Percentiles rank a stretch among this genome's conserved stretches.
phyloP scores from a whole-genome alignment of 1,284 basidiomycete genomes.

The Puccinia coronata region DNA sequence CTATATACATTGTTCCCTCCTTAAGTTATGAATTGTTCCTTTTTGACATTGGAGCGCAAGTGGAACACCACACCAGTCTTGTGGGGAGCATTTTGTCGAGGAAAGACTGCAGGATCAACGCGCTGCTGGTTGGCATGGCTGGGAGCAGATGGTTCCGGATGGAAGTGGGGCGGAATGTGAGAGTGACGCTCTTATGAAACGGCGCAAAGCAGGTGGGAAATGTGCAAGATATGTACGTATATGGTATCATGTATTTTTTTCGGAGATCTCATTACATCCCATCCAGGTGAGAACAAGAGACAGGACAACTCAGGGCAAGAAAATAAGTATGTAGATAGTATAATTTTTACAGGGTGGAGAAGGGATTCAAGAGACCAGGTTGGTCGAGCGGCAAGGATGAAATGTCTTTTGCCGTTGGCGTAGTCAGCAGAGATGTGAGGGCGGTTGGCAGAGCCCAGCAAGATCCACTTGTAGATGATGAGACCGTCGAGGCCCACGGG shows the following conservation, averaged over 20 bases:
- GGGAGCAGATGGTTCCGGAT: background rate
- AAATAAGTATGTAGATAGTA: background rate
- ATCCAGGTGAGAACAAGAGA: background rate
- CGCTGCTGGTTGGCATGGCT: background rate
- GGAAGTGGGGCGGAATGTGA: background rate
- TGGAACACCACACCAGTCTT: too few relatives aligned
- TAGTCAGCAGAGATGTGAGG: constrained; percentile 83
- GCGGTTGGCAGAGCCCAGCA: constrained; percentile 70
- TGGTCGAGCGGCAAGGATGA: constrained; percentile 30
- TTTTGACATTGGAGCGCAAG: too few relatives aligned
- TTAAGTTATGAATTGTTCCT: too few relatives aligned
- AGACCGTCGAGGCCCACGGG: constrained; percentile 94
- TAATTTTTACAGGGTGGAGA: background rate
- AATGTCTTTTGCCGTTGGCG: constrained; percentile 69
- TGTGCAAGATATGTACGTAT: too few relatives aligned
- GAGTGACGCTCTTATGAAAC: too few relatives aligned
- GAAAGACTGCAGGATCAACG: background rate
- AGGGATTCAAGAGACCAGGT: constrained; percentile 12
- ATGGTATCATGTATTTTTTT: background rate
- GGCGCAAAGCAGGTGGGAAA: too few relatives aligned
- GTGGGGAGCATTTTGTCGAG: background rate
- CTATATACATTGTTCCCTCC: too few relatives aligned
- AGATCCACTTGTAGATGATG: constrained; percentile 90
- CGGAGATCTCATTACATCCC: background rate
- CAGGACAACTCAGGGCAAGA: too few relatives aligned